A percentile compares a stretch with the other conserved stretches of the same genome.
Evolutionary conservation across 2,329 filamentous ascomycete genomes (phyloP).

Genomic region (Fusarium denticulatum): DNA sequence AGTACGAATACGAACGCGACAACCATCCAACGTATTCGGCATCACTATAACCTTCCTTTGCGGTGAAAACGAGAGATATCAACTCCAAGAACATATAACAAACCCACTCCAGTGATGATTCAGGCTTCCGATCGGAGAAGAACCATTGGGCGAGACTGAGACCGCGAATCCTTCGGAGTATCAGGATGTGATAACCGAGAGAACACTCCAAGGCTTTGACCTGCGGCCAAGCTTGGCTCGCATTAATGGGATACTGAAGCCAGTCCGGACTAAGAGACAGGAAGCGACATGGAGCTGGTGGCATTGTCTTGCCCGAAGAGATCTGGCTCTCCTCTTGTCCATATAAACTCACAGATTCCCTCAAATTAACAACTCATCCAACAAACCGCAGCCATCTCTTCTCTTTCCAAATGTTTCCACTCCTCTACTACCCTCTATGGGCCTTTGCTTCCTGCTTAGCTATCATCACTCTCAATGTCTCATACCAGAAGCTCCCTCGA

Average conservation of each 20-base stretch:
- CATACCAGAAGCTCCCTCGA: slow-evolving; percentile 28
- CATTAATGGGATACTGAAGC: too few species aligned
- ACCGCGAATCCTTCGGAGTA: not conserved
- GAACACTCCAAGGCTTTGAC: not conserved
- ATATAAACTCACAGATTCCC: slow-evolving; percentile 5
- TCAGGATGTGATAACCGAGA: not conserved
- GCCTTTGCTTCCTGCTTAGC: not conserved
- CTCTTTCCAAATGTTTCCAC: not conserved
- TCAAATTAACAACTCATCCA: not conserved
- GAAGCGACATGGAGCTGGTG: not conserved
- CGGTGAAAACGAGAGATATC: not conserved
- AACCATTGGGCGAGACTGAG: not conserved
- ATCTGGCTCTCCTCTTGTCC: not conserved
- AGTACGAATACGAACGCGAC: slow-evolving; percentile 30
- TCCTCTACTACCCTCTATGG: slow-evolving; percentile 18
- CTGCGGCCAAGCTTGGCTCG: not conserved
- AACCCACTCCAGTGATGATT: not conserved
- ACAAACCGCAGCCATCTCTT: not conserved
- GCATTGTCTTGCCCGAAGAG: not conserved
- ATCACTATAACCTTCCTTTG: not conserved
- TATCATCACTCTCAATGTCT: slow-evolving; percentile 14
- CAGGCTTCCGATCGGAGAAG: not conserved
- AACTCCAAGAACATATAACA: not conserved
- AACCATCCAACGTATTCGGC: slow-evolving; percentile 6
- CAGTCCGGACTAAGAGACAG: not conserved